Conservation (phyloP, 2,329 filamentous ascomycete species). For the Sphaerulina vaccinii region DNA sequence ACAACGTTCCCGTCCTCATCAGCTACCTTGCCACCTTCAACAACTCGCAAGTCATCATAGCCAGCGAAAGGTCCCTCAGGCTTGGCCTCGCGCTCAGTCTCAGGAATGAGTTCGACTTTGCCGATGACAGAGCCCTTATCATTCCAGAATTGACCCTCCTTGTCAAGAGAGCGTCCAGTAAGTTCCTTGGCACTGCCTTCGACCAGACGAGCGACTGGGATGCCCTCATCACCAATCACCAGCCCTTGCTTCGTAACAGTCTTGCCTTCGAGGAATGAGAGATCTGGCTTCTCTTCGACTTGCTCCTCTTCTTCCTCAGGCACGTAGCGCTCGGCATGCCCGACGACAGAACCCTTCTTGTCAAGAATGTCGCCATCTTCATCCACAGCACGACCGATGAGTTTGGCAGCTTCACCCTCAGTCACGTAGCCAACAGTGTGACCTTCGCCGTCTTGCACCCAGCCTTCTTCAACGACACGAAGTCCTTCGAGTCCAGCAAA, state of each 20-base stretch:
- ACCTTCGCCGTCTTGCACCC: slow-evolving; percentile 51
- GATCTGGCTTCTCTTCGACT: slow-evolving; percentile 44
- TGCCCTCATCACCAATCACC: slow-evolving; percentile 51
- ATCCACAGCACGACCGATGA: slow-evolving; percentile 51
- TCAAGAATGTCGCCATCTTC: slow-evolving; percentile 55
- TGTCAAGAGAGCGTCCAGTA: slow-evolving; percentile 68
- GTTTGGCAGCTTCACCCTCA: slow-evolving; percentile 53
- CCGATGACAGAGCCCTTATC: slow-evolving; percentile 71
- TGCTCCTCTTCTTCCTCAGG: slow-evolving; percentile 62
- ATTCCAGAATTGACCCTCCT: slow-evolving; percentile 68
- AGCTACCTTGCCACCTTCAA: slow-evolving; percentile 49
- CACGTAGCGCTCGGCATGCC: slow-evolving; percentile 56
- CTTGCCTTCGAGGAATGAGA: slow-evolving; percentile 48
- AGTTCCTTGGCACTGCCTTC: slow-evolving; percentile 66
- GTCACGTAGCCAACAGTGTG: slow-evolving; percentile 51
- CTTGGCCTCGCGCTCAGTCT: slow-evolving; percentile 58
- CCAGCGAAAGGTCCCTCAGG: slow-evolving; percentile 53
- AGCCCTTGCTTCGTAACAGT: slow-evolving; percentile 52
- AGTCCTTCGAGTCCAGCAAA: slow-evolving; percentile 54
- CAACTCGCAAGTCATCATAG: slow-evolving; percentile 49
- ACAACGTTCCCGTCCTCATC: slow-evolving; percentile 53
- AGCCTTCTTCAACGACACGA: slow-evolving; percentile 51
- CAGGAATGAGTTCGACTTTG: slow-evolving; percentile 65
- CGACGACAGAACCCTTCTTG: slow-evolving; percentile 54
- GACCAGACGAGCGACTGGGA: slow-evolving; percentile 61